Evolutionary conservation across 768 basidiomycete species (phyloP), one percentile per base, ranked within the genome.

Genomic region (Agrocybe pediades): DNA sequence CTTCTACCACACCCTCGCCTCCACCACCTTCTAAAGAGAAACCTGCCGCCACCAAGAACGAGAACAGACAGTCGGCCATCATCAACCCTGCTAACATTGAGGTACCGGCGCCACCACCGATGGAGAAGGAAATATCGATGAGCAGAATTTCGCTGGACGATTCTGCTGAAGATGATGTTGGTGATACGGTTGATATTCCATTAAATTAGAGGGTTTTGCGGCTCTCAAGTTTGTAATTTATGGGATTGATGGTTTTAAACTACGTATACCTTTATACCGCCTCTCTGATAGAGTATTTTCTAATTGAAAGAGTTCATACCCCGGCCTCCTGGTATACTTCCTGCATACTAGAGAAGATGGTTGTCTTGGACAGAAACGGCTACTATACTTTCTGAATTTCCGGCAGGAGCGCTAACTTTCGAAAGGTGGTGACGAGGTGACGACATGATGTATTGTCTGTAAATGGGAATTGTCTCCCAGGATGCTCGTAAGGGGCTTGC

Each of bases 21-120:
- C 19, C 44, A n/a, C 36, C 41, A 25, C 36, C 41, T 11, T 26
- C 45, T 26, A 21, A 26, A 17, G 49, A 27, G 23, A 45, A 41
- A 16, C 47, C 45, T 13, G 48, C 42, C 7, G 26, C 3, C 23
- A 43, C 44, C 30, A 47, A 43, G 26, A 60, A 48, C 11, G 56
- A 53, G 45, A 55, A 55, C 23, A 49, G 59, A 20, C 59, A 48
- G 20, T 60, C 67, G n/a, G 57, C 54, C 30, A 70, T 85, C 3
- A 73, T 86, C 20, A 77, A 82, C 17, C 84, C 86, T 2, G 78
- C 83, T 20, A 84, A 74, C 48, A 86, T 88, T 11, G 88, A 92
- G 64, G 86, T 92, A 6, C 90, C 88, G 3, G 85, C 90, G 0
- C 90, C 90, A 3, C 88, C 90, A 21, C 88, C 87, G 0, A 78